Evolutionary conservation across 331 rosid species (phyloP).

Genomic region (Malus hybrid): DNA sequence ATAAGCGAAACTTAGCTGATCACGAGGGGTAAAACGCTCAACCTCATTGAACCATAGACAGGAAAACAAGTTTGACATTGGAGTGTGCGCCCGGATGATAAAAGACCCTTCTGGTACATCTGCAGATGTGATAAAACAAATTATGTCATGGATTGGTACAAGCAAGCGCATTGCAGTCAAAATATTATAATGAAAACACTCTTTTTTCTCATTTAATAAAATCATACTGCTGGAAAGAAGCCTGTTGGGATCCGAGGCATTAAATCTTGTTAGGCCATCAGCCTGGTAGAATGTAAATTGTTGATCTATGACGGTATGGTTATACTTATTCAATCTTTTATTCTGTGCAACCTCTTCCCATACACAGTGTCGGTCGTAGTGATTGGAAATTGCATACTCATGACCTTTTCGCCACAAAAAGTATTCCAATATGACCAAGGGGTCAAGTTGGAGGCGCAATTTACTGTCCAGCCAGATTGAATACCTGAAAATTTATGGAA

Average conservation of each 20-base stretch:
- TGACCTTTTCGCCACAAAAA: conserved; percentile 89
- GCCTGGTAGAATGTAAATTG: conserved; percentile 79
- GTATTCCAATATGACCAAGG: conserved; percentile 79
- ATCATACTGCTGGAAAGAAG: conserved; percentile 95
- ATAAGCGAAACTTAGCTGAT: conserved; percentile 90
- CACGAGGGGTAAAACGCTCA: conserved; percentile 92
- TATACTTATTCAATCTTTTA: conserved; percentile 85
- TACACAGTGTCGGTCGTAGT: conserved; percentile 82
- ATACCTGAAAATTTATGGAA: conserved; percentile 44
- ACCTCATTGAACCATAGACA: conserved; percentile 98
- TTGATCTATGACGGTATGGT: conserved; percentile 67
- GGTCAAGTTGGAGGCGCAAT: conserved; percentile 85
- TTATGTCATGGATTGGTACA: neutral
- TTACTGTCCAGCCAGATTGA: conserved; percentile 97
- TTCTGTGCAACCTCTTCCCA: conserved; percentile 93
- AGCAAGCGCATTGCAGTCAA: neutral
- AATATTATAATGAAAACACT: neutral
- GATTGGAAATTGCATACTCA: conserved; percentile 87
- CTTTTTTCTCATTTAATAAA: neutral
- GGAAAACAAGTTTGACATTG: conserved; percentile 87
- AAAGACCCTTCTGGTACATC: conserved; percentile 95
- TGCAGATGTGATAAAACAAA: conserved; percentile 19
- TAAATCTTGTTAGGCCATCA: conserved; percentile 79
- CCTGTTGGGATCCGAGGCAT: conserved; percentile 65
- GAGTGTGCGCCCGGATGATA: conserved; percentile 82